Evolutionary conservation across 345 rosid species (phyloP).

Genomic region (Draba incana): DNA sequence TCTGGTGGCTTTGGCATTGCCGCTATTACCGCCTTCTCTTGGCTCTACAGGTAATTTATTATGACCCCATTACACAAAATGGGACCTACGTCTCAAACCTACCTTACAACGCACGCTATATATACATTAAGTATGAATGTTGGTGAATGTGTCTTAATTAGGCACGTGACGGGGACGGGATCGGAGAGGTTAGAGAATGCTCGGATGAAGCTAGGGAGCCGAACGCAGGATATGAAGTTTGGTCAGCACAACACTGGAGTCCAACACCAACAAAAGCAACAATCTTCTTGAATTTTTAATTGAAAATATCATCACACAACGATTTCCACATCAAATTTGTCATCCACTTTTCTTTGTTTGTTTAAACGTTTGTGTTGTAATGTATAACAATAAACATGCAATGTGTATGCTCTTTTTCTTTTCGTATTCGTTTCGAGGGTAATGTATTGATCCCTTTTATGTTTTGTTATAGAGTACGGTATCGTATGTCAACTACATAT

Average conservation of each 20-base stretch:
- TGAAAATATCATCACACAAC: conserved; percentile 1
- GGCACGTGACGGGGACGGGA: conserved; percentile 71
- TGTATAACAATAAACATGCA: background rate
- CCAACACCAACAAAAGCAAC: conserved; percentile 41
- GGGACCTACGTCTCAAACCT: background rate
- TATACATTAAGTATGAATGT: background rate
- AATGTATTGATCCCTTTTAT: background rate
- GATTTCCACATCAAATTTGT: conserved; percentile 3
- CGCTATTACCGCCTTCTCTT: conserved; percentile 66
- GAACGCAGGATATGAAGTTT: conserved; percentile 73
- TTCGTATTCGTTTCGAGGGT: background rate
- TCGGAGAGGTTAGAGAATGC: conserved; percentile 70
- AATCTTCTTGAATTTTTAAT: conserved; percentile 8
- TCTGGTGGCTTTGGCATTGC: conserved; percentile 86
- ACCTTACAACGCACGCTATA: background rate
- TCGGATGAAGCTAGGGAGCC: conserved; percentile 56
- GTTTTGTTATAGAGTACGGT: conserved; percentile 1
- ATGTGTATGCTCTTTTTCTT: background rate
- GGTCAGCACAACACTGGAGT: conserved; percentile 43
- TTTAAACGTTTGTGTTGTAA: conserved; percentile 8
- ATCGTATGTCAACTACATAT: no score
- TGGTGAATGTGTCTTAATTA: conserved; percentile 32
- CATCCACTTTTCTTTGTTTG: conserved; percentile 11
- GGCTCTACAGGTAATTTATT: conserved; percentile 67
- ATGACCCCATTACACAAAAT: background rate